Percentiles rank a stretch among this genome's conserved stretches.
These are phyloP conservation scores for Collybiopsis luxurians DNA, from an alignment of 768 basidiomycete species.

Conservation along the genomic window DNA sequence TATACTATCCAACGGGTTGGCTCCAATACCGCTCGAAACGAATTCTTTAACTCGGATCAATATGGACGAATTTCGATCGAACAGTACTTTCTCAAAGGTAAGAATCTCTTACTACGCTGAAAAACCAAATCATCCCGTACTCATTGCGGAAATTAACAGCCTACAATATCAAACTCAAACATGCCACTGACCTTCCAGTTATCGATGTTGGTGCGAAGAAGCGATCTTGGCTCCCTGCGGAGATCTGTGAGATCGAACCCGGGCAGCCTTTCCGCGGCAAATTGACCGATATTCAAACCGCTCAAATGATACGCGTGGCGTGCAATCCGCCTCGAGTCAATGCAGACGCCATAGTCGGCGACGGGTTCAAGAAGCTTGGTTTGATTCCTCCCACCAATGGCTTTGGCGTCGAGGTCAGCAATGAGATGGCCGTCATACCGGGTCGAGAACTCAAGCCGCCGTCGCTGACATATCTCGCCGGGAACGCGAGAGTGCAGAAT, in stretches of 20 bases:
- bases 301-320: conserved; percentile 68
- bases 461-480: conserved; percentile 48
- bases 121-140: neutral
- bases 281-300: conserved; percentile 59
- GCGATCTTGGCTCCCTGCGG: conserved; percentile 53
- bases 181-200: conserved; percentile 48
- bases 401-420: conserved; percentile 58
- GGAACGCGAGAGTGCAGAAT: conserved; percentile 42
- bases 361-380: conserved; percentile 60
- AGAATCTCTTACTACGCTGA: conserved; percentile 17
- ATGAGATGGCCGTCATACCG: conserved; percentile 62
- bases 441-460: conserved; percentile 65
- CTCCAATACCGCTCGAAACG: conserved; percentile 33
- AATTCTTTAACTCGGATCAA: conserved; percentile 49
- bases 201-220: conserved; percentile 41
- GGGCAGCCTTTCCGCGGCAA: conserved; percentile 60
- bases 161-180: conserved; percentile 47
- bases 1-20: conserved; percentile 45
- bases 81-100: conserved; percentile 62
- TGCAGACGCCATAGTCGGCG: conserved; percentile 51
- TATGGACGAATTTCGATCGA: conserved; percentile 55
- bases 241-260: conserved; percentile 62
- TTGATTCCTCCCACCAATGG: conserved; percentile 38
- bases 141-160: conserved; percentile 34
- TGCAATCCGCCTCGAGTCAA: conserved; percentile 62